phyloP scores from a whole-genome alignment of 306 rosid genomes.

The Quillaja saponaria region DNA sequence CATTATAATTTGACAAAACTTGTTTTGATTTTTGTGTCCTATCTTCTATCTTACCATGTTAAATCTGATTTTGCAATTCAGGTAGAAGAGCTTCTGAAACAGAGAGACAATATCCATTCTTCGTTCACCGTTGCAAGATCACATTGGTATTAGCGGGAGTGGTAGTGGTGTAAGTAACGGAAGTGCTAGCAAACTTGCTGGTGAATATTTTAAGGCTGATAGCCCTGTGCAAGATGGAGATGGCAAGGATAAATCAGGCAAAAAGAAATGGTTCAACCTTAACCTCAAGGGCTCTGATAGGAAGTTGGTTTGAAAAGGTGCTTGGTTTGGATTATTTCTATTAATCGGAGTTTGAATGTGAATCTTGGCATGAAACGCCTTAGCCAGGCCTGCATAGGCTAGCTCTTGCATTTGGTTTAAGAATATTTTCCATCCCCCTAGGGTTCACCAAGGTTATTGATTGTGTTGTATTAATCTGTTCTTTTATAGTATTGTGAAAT shows the following conservation, averaged over 20 bases:
- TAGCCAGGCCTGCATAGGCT: no score
- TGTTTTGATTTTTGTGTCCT: constrained; percentile 10
- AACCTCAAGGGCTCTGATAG: constrained; percentile 70
- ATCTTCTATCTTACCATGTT: background rate
- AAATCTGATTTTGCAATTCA: constrained; percentile 31
- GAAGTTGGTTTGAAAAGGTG: constrained; percentile 43
- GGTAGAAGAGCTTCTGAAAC: constrained; percentile 98
- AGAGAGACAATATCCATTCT: constrained; percentile 79
- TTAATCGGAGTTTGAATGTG: constrained; percentile 29
- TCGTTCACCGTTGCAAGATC: constrained; percentile 60
- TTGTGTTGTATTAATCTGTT: constrained; percentile 37
- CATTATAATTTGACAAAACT: background rate
- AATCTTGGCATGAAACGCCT: constrained; percentile 30
- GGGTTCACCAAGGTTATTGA: constrained; percentile 44
- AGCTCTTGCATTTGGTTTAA: constrained; percentile 43
- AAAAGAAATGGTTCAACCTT: constrained; percentile 95
- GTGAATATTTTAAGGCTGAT: constrained; percentile 62
- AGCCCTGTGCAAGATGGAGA: constrained; percentile 88
- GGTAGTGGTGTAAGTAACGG: constrained; percentile 66
- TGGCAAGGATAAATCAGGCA: constrained; percentile 79
- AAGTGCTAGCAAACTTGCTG: constrained; percentile 64
- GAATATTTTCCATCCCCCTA: constrained; percentile 32
- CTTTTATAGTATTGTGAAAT: constrained; percentile 43
- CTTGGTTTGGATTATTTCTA: constrained; percentile 26
- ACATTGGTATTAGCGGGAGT: constrained; percentile 36